Base-by-base conservation (phyloP, 371 early-diverging fungal genomes). In the Circinella umbellata region DNA sequence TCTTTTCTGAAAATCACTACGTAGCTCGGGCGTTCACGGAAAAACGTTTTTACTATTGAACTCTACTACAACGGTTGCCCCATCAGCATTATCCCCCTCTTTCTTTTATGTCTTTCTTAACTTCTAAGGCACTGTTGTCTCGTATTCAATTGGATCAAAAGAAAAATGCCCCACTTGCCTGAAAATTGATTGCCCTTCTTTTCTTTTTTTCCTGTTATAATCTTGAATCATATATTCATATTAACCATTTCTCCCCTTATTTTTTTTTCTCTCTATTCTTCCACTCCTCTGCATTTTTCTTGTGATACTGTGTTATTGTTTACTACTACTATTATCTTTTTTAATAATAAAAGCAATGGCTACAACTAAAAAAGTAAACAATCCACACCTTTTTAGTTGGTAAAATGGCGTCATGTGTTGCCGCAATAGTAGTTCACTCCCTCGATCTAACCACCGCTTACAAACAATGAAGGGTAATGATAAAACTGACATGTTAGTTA, bases 361-460 rank as follows among this genome's bases (percentile, higher is more conserved):
- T 10, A 64, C 51, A 20, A 47, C 51, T 14, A 55, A 67, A 35
- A 39, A 42, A 42, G 42, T 42, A 42, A 27, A 15, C 67, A 42
- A 64, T 37, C 36, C 20, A 70, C 80, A 17, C 88, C 88, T 42
- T 86, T 85, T n/a, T 88, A 84, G 61, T 87, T 73, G 88, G 88
- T 76, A 90, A 91, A 17, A 78, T 83, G 38, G 85, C 91, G 18
- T 87, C 91, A 11, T 83, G 86, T 55, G 80, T 83, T 4, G 91
- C 92, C 34, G 88, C 88, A 38, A 73, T 86, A 37, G 83, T 85
- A 34, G 90, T 94, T 1, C 95, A 96, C 65, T 95, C 96, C 0
- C 89, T 95, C 42, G 96, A 96, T 80, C 83, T 93, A 64, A 82
- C 94, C 66, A 95, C 39, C 88, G 95, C 13, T 75, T 95, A 57